Conservation (phyloP, 306 rosid species). For the Quercus mongolica region DNA sequence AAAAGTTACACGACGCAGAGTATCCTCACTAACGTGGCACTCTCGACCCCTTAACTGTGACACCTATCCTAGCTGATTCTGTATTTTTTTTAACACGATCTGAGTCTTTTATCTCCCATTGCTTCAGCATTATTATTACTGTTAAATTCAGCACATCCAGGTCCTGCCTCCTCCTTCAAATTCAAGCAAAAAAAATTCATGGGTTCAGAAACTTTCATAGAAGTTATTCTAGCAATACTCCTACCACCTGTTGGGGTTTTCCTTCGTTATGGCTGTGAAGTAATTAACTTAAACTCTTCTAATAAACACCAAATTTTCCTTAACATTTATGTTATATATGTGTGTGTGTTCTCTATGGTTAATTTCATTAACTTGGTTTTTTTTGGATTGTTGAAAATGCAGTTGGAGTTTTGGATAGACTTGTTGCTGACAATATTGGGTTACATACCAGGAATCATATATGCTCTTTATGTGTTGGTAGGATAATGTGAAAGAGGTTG, state of each 20-base stretch:
- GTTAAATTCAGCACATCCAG: no score
- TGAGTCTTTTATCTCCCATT: neutral
- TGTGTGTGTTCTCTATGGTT: neutral
- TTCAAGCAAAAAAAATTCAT: slow-evolving; percentile 1
- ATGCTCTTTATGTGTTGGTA: slow-evolving; percentile 61
- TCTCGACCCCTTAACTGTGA: neutral
- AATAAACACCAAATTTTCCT: no score
- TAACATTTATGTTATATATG: neutral
- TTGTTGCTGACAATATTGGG: slow-evolving; percentile 57
- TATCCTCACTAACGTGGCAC: neutral
- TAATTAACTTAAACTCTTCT: slow-evolving; percentile 1
- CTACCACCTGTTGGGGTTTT: slow-evolving; percentile 76
- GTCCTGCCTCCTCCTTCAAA: neutral
- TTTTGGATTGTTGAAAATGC: slow-evolving; percentile 17
- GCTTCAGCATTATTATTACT: neutral
- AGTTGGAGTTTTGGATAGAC: slow-evolving; percentile 71
- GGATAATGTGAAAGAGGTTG: slow-evolving; percentile 15
- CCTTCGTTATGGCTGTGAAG: slow-evolving; percentile 68
- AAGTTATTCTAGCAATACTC: slow-evolving; percentile 53
- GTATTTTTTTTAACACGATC: no score
- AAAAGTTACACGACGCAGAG: neutral
- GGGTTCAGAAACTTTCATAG: slow-evolving; percentile 68
- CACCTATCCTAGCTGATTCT: neutral
- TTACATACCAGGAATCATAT: slow-evolving; percentile 69
- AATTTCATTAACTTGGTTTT: neutral